These are phyloP conservation scores for Talaromyces sp. DNA, from an alignment of 2,329 filamentous ascomycete species.

Conservation along the genomic window DNA sequence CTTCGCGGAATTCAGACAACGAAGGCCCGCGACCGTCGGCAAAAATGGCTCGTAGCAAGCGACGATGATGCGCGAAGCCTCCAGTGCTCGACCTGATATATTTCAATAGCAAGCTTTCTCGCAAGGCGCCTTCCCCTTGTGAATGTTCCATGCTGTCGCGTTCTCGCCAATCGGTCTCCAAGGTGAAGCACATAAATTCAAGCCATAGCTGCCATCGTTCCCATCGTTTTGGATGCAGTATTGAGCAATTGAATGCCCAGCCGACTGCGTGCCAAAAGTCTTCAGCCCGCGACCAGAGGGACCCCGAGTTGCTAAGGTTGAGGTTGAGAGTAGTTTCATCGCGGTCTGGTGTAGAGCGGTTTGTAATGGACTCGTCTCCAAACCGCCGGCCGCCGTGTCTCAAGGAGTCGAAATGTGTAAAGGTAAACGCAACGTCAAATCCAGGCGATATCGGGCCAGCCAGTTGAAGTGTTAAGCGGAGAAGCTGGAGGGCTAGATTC, in stretches of 20 bases:
- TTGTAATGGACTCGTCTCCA: constrained; percentile 15
- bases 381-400: constrained; percentile 25
- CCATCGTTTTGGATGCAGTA: constrained; percentile 68
- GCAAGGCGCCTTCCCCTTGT: constrained; percentile 12
- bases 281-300: constrained; percentile 68
- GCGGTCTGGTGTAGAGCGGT: constrained; percentile 18
- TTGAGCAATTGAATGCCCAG: constrained; percentile 90
- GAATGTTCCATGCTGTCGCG: constrained; percentile 18
- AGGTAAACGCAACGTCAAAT: constrained; percentile 66
- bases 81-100: constrained; percentile 31
- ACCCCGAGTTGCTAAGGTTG: constrained; percentile 57
- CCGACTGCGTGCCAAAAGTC: constrained; percentile 87
- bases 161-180: constrained; percentile 40
- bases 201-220: constrained; percentile 75
- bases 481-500: constrained; percentile 61
- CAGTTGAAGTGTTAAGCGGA: constrained; percentile 60
- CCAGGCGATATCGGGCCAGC: constrained; percentile 66
- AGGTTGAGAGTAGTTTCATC: constrained; percentile 52
- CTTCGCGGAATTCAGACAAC: constrained; percentile 37
- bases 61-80: constrained; percentile 30
- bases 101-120: constrained; percentile 37
- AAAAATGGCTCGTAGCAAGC: constrained; percentile 43
- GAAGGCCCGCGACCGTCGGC: constrained; percentile 35
- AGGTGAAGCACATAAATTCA: constrained; percentile 55
- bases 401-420: constrained; percentile 40